Evolutionary conservation across 2,329 filamentous ascomycete species (phyloP).

Genomic region (Calonectria multiphialidica): DNA sequence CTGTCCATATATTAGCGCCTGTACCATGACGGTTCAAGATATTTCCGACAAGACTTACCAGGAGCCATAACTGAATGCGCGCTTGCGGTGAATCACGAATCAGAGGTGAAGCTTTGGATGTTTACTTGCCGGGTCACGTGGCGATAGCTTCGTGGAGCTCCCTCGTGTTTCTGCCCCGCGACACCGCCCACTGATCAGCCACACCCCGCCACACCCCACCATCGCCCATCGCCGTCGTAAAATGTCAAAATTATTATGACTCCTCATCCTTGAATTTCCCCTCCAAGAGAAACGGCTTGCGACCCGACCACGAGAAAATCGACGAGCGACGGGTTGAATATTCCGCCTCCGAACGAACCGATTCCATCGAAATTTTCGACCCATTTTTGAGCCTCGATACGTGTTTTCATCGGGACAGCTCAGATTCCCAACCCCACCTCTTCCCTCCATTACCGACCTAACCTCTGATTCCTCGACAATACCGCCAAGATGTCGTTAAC

Average conservation of each 20-base stretch:
- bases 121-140: conserved; percentile 55
- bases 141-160: conserved; percentile 37
- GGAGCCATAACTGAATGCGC: conserved; percentile 53
- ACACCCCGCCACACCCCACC: conserved; percentile 57
- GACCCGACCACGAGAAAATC: conserved; percentile 35
- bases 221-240: conserved; percentile 50
- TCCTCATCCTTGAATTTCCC: conserved; percentile 45
- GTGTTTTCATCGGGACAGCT: conserved; percentile 40
- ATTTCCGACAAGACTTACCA: conserved; percentile 45
- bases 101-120: conserved; percentile 44
- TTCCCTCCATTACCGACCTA: conserved; percentile 39
- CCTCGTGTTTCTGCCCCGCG: conserved; percentile 44
- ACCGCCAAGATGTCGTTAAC: conserved; percentile 89
- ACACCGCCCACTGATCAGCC: conserved; percentile 47
- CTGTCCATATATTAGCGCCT: conserved; percentile 50
- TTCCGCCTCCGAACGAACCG: conserved; percentile 4
- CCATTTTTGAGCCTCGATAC: conserved; percentile 30
- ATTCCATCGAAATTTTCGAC: conserved; percentile 23
- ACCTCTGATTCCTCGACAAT: conserved; percentile 42
- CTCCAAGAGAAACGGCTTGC: conserved; percentile 40
- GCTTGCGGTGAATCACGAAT: conserved; percentile 26
- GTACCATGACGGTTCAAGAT: neutral
- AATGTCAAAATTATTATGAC: conserved; percentile 62
- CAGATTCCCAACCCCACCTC: conserved; percentile 48
- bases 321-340: conserved; percentile 23